Evolutionary conservation across 2,329 filamentous ascomycete genomes (phyloP).

Genomic region (Beauveria bassiana): DNA sequence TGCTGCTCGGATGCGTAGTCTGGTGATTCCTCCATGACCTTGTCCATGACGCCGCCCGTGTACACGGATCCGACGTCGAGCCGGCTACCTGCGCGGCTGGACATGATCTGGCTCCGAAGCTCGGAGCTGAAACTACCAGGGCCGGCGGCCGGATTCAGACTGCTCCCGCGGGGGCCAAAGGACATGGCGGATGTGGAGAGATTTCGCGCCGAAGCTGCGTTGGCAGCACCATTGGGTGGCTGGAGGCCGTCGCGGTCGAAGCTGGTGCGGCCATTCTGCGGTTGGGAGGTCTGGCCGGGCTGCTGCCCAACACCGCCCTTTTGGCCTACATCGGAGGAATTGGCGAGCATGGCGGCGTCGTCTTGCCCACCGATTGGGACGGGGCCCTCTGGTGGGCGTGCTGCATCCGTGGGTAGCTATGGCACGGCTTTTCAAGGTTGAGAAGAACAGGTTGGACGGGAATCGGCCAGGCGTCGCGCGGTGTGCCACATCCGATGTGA

Average conservation of each 20-base stretch:
- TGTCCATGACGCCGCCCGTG: conserved; percentile 40
- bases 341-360: conserved; percentile 25
- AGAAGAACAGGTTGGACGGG: conserved; percentile 15
- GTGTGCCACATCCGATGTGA: conserved; percentile 6
- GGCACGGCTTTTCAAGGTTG: neutral
- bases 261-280: conserved; percentile 29
- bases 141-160: conserved; percentile 61
- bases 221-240: conserved; percentile 35
- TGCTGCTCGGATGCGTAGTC: conserved; percentile 58
- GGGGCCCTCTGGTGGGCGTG: conserved; percentile 26
- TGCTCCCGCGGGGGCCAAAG: conserved; percentile 59
- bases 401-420: conserved; percentile 27
- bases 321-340: conserved; percentile 21
- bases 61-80: conserved; percentile 28
- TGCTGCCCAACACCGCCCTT: conserved; percentile 16
- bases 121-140: conserved; percentile 88
- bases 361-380: conserved; percentile 31
- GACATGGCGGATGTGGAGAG: conserved; percentile 48
- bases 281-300: conserved; percentile 29
- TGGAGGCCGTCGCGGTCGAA: conserved; percentile 52
- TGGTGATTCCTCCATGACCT: conserved; percentile 51
- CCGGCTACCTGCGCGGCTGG: conserved; percentile 28
- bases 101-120: conserved; percentile 64
- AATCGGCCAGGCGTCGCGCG: conserved; percentile 3
- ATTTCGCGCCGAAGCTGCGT: conserved; percentile 29